These are phyloP conservation scores for Podila verticillata DNA, from an alignment of 192 early-diverging fungal genomes.

Conservation along the genomic window DNA sequence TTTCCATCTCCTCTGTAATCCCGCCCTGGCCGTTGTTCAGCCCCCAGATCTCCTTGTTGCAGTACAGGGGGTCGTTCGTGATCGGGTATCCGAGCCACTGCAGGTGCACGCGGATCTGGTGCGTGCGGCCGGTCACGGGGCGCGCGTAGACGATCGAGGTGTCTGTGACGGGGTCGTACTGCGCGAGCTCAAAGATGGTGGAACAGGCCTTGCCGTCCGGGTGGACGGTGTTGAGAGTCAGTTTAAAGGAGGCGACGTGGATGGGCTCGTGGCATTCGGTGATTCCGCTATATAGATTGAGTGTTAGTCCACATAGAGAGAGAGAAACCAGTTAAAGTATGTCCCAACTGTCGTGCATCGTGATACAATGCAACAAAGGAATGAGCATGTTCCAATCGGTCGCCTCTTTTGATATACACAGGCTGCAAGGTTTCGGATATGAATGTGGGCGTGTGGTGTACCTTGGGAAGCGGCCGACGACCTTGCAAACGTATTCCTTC, in stretches of 20 bases:
- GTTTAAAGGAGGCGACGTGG: conserved; percentile 83
- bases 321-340: background rate
- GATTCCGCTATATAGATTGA: conserved; percentile 53
- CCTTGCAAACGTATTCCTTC: conserved; percentile 92
- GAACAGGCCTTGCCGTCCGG: conserved; percentile 83
- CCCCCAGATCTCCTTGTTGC: conserved; percentile 79
- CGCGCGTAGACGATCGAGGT: conserved; percentile 80
- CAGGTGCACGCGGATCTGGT: conserved; percentile 97
- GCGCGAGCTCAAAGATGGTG: conserved; percentile 79
- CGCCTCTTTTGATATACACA: background rate
- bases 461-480: conserved; percentile 88
- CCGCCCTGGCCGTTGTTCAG: conserved; percentile 61
- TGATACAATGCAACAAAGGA: too few relatives aligned
- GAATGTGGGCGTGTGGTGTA: conserved; percentile 39
- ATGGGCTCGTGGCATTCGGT: conserved; percentile 85
- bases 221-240: conserved; percentile 89
- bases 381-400: background rate
- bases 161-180: conserved; percentile 64
- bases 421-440: background rate
- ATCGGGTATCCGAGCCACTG: conserved; percentile 94
- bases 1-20: conserved; percentile 35
- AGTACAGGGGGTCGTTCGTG: conserved; percentile 95
- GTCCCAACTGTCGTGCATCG: too few relatives aligned
- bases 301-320: background rate
- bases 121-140: conserved; percentile 93